Percentiles rank a stretch among this genome's conserved stretches.
Conservation (phyloP, 2,329 filamentous ascomycete genomes). For the Alternaria gansuensis region DNA sequence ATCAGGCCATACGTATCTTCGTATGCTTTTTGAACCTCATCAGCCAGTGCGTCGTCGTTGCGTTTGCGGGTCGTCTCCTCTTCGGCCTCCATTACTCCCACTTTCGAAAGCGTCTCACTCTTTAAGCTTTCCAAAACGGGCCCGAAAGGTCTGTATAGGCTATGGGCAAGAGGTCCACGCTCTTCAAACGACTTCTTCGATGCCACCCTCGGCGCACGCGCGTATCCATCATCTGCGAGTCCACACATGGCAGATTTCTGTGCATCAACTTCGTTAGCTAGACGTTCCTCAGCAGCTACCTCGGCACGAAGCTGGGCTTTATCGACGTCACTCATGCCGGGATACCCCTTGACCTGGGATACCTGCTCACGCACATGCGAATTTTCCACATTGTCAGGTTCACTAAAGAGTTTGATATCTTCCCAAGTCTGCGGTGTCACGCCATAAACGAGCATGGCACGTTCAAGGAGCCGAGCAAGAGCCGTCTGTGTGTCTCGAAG, state of each 20-base stretch:
- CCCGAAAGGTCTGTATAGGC: constrained; percentile 46
- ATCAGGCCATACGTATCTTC: constrained; percentile 43
- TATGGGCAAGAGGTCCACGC: constrained; percentile 39
- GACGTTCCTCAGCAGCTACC: constrained; percentile 32
- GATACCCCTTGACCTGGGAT: background rate
- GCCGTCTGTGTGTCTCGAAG: constrained; percentile 46
- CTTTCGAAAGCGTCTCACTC: constrained; percentile 22
- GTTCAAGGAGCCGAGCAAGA: constrained; percentile 36
- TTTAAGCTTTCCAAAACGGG: constrained; percentile 39
- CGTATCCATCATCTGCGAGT: constrained; percentile 43
- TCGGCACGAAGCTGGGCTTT: constrained; percentile 22
- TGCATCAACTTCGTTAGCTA: constrained; percentile 40
- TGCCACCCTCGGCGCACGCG: constrained; percentile 24
- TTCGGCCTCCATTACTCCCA: constrained; percentile 18
- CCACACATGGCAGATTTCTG: constrained; percentile 43
- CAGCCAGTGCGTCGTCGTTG: constrained; percentile 34
- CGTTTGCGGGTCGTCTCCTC: constrained; percentile 22
- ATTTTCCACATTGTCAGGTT: background rate
- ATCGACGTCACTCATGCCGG: constrained; percentile 8
- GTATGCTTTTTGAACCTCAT: constrained; percentile 38
- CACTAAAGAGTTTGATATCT: constrained; percentile 7
- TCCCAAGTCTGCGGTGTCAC: constrained; percentile 27
- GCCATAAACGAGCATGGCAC: constrained; percentile 34
- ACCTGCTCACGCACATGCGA: background rate
- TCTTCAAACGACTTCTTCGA: constrained; percentile 30